Conservation (phyloP, 495 filamentous ascomycete genomes). For the Aspergillus wentii region DNA sequence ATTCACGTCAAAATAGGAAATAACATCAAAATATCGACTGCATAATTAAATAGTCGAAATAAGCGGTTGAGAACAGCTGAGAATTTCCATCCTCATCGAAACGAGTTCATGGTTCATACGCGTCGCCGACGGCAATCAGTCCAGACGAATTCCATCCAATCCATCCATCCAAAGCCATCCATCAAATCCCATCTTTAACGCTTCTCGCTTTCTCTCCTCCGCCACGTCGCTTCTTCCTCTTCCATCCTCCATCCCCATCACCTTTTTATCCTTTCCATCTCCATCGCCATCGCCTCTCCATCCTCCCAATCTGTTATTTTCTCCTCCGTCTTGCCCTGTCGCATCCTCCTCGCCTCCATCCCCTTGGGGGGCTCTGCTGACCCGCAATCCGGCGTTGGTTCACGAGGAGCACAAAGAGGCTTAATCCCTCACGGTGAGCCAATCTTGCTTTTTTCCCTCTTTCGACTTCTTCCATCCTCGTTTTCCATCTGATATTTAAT, state of each 20-base stretch:
- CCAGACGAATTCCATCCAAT: slow-evolving; percentile 1
- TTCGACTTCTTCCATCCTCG: slow-evolving; percentile 5
- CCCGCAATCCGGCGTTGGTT: slow-evolving; percentile 16
- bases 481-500: slow-evolving; percentile 1
- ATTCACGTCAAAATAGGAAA: too few species aligned
- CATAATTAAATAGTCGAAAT: too few species aligned
- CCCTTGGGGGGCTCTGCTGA: slow-evolving; percentile 10
- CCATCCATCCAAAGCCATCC: slow-evolving; percentile 1
- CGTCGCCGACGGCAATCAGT: too few species aligned
- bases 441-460: slow-evolving; percentile 8
- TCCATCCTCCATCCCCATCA: slow-evolving; percentile 8
- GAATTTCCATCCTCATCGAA: too few species aligned
- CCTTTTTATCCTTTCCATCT: slow-evolving; percentile 3
- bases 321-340: slow-evolving; percentile 7
- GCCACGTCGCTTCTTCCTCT: slow-evolving; percentile 7
- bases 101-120: too few species aligned
- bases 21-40: too few species aligned
- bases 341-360: slow-evolving; percentile 3
- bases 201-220: slow-evolving; percentile 8
- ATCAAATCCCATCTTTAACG: background rate
- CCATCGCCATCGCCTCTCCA: too few species aligned
- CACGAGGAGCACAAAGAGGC: slow-evolving; percentile 10
- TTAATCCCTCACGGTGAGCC: slow-evolving; percentile 17
- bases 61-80: too few species aligned
- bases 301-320: too few species aligned